Conservation (phyloP, 148 eudicot species). For the Simmondsia chinensis region DNA sequence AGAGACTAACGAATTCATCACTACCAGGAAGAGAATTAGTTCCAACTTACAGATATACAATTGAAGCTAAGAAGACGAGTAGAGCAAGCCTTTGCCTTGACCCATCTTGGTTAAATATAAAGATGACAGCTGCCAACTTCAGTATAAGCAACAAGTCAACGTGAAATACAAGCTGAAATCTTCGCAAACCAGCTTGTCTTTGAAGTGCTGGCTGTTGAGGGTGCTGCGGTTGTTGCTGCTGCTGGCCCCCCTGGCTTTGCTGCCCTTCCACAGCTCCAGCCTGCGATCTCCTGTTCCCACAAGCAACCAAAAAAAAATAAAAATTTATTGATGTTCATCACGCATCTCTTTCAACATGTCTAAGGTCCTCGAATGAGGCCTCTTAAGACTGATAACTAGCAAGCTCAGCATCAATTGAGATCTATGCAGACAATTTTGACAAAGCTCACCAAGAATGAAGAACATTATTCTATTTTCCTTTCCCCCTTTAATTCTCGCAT, state of each 20-base stretch:
- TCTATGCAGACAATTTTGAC: too few relatives aligned
- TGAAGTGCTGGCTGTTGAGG: constrained; percentile 63
- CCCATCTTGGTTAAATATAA: constrained; percentile 96
- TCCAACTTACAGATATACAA: constrained; percentile 80
- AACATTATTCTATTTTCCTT: too few relatives aligned
- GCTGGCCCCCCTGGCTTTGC: constrained; percentile 56
- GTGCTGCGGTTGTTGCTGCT: constrained; percentile 49
- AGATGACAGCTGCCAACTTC: constrained; percentile 93
- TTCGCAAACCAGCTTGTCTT: constrained; percentile 81
- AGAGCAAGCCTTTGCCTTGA: constrained; percentile 92
- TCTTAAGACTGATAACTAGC: too few relatives aligned
- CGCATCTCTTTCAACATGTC: background rate
- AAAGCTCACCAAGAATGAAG: too few relatives aligned
- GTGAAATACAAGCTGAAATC: constrained; percentile 94
- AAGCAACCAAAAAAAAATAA: background rate
- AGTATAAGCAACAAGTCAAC: constrained; percentile 81
- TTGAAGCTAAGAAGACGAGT: constrained; percentile 72
- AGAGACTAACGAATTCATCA: too few relatives aligned
- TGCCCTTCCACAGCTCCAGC: constrained; percentile 44
- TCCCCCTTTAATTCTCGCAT: too few relatives aligned
- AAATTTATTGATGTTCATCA: background rate
- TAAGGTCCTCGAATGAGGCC: too few relatives aligned
- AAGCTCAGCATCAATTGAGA: too few relatives aligned
- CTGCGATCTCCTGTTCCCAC: constrained; percentile 45
- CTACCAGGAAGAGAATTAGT: background rate